These are phyloP conservation scores for Globisporangium paroecandrum DNA, from an alignment of 352 stramenopile genomes.

Conservation along the genomic window DNA sequence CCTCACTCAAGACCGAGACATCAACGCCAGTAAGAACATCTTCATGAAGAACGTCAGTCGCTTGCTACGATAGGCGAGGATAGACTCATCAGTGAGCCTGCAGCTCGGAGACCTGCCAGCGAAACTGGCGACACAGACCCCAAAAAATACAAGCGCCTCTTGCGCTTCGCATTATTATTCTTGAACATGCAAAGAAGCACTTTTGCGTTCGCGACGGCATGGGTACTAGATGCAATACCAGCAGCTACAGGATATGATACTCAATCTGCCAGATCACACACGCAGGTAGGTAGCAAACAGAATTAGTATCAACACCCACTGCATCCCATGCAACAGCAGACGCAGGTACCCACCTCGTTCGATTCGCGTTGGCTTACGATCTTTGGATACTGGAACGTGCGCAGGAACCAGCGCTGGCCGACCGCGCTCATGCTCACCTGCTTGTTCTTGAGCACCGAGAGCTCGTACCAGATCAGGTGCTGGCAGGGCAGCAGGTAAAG, in stretches of 20 bases:
- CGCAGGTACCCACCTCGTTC: constrained; percentile 45
- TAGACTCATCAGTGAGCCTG: too few species aligned
- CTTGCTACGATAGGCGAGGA: too few species aligned
- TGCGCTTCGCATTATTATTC: background rate
- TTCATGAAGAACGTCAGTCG: too few species aligned
- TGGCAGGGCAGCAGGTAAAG: constrained; percentile 66
- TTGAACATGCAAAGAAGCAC: background rate
- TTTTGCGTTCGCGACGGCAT: background rate
- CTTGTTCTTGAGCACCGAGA: constrained; percentile 56
- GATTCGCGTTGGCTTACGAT: constrained; percentile 54
- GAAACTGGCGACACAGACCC: too few species aligned
- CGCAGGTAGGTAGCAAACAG: background rate
- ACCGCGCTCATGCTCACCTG: constrained; percentile 63
- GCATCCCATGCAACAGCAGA: background rate
- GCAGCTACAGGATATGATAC: constrained; percentile 53
- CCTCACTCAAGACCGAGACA: too few species aligned
- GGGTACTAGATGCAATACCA: background rate
- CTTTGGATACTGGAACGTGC: constrained; percentile 64
- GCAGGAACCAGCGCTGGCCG: constrained; percentile 58
- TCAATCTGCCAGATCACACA: constrained; percentile 36
- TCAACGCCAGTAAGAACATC: too few species aligned
- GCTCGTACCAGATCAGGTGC: constrained; percentile 76
- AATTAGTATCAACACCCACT: background rate
- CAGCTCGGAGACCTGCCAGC: too few species aligned
- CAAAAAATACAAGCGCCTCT: background rate